Percentiles rank a stretch among this genome's conserved stretches.
phyloP scores from a whole-genome alignment of 768 basidiomycete genomes.

The Podaxis carcinomalis region DNA sequence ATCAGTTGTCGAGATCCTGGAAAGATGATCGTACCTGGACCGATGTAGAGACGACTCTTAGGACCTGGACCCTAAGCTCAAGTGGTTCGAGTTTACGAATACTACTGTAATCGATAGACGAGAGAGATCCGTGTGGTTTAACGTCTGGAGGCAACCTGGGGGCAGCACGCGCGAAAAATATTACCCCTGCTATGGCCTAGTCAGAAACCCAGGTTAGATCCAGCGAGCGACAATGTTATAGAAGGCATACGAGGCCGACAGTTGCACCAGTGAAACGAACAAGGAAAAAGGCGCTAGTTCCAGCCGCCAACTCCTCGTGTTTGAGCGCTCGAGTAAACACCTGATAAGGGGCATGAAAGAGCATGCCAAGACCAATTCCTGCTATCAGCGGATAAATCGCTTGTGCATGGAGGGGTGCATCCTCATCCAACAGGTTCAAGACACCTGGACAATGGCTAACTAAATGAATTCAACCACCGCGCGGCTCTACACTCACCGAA shows the following conservation, averaged over 20 bases:
- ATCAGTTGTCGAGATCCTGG: constrained; percentile 8
- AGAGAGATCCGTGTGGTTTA: constrained; percentile 33
- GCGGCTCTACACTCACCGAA: constrained; percentile 51
- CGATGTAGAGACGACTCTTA: constrained; percentile 53
- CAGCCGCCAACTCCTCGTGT: constrained; percentile 65
- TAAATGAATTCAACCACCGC: constrained; percentile 14
- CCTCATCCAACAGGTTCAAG: constrained; percentile 56
- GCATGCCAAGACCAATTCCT: constrained; percentile 76
- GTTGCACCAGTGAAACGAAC: constrained; percentile 87
- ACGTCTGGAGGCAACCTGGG: constrained; percentile 45
- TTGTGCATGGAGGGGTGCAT: constrained; percentile 41
- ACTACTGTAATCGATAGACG: constrained; percentile 52
- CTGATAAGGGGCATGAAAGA: constrained; percentile 85
- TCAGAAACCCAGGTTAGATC: constrained; percentile 15
- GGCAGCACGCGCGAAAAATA: constrained; percentile 56
- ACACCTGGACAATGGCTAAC: constrained; percentile 45
- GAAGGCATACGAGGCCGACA: constrained; percentile 60
- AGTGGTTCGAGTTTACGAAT: constrained; percentile 43
- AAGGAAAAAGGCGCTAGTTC: constrained; percentile 84
- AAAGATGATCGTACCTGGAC: constrained; percentile 46
- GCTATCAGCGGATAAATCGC: constrained; percentile 62
- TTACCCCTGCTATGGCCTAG: constrained; percentile 73
- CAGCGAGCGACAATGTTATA: neutral
- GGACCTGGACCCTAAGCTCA: constrained; percentile 38
- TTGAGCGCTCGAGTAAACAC: constrained; percentile 66